Base-by-base conservation (phyloP, 2,329 filamentous ascomycete genomes). In the Sclerotiophoma versabilis region DNA sequence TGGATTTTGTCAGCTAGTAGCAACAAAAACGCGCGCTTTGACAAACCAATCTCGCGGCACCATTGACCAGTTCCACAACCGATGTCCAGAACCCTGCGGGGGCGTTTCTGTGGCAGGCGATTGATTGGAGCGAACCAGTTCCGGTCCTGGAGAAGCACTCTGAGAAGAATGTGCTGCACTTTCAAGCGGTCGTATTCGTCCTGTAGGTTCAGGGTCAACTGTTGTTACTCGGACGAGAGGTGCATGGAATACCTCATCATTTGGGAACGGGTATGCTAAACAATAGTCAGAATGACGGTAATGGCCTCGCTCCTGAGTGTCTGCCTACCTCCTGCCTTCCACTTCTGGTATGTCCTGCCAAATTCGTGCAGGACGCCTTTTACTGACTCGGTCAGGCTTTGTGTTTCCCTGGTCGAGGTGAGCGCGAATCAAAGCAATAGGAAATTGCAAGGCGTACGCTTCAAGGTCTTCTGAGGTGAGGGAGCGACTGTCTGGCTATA, bases 41-140 rank as follows among this genome's bases (percentile, higher is more conserved):
- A 65, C 72, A 6, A 65, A 77, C 75, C 76, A 66, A 78, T 76
- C 43, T 77, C 72, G 36, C 74, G 69, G 14, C 74, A 75, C 76
- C 76, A 78, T 51, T 68, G 72, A 5, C 76, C 76, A 4, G 75
- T 77, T 22, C 76, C 76, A 8, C 75, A 77, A 30, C 76, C 76
- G 53, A 78, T 75, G 57, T 78, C 76, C 19, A 78, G 58, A 42
- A 78, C 71, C 38, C 64, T 70, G 30, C 64, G 65, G 4, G 76
- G 75, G 17, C 57, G 55, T 44, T 60, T 66, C 34, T 75, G 51
- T 9, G 76, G 76, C 27, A 54, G 39, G 26, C 54, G 50, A 19
- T 64, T 62, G 49, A 76, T 49, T 9, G 76, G 76, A 8, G 76
- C 76, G 48, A 72, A 76, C 56, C 66, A 72, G 30, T 72, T 72